phyloP scores from a whole-genome alignment of 495 filamentous ascomycete species.

The Clavariopsis aquatica region DNA sequence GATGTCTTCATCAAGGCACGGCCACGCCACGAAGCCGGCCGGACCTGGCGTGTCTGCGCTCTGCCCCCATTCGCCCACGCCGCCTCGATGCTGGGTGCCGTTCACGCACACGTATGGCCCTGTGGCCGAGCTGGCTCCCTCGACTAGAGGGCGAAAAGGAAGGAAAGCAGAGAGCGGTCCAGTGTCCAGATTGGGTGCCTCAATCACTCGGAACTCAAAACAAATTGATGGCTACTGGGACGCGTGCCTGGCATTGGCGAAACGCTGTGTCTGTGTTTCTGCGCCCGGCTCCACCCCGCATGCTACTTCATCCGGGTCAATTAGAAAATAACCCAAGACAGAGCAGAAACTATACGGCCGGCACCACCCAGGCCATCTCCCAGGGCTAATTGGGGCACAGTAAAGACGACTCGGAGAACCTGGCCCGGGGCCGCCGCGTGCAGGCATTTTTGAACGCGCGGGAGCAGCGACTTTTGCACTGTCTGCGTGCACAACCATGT shows the following conservation, averaged over 20 bases:
- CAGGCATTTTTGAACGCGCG: too few relatives aligned
- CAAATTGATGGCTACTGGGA: not conserved
- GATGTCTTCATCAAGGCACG: not conserved
- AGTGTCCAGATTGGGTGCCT: not conserved
- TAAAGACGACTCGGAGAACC: not conserved
- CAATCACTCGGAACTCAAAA: not conserved
- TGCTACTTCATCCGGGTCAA: not conserved
- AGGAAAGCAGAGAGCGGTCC: not conserved
- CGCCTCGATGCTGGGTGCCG: not conserved
- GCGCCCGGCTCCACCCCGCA: not conserved
- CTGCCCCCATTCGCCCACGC: not conserved
- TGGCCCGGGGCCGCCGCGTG: too few relatives aligned
- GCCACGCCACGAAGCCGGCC: not conserved
- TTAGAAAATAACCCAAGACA: constrained; percentile 3
- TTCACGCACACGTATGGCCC: not conserved
- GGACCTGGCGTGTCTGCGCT: not conserved
- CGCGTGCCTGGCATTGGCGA: not conserved
- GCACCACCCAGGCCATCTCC: not conserved
- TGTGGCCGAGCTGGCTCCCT: not conserved
- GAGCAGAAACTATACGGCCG: constrained; percentile 10
- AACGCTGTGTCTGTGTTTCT: not conserved
- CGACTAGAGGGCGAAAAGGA: not conserved
- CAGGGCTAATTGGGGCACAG: not conserved
- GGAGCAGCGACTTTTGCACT: not conserved
- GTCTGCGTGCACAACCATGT: not conserved